These are phyloP conservation scores for Lithohypha guttulata DNA, from an alignment of 2,329 filamentous ascomycete species.

Conservation along the genomic window DNA sequence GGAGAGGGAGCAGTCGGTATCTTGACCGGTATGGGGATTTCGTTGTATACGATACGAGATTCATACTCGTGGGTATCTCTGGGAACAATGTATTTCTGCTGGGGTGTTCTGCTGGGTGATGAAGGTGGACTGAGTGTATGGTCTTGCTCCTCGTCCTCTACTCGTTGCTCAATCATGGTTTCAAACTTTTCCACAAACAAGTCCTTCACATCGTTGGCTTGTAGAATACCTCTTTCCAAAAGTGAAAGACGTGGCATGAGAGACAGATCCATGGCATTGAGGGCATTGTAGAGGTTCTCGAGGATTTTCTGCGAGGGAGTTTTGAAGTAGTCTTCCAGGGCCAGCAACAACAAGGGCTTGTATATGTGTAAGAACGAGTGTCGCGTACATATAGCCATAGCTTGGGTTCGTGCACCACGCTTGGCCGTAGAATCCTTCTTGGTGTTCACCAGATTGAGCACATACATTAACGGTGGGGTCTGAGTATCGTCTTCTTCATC, in stretches of 20 bases:
- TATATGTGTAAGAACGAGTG: slow-evolving; percentile 98
- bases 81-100: slow-evolving; percentile 62
- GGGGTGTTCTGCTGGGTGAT: slow-evolving; percentile 38
- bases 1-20: slow-evolving; percentile 86
- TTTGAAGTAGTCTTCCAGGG: slow-evolving; percentile 95
- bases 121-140: slow-evolving; percentile 23
- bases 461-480: slow-evolving; percentile 88
- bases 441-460: slow-evolving; percentile 93
- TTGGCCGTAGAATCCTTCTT: slow-evolving; percentile 63
- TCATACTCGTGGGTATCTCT: slow-evolving; percentile 97
- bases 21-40: slow-evolving; percentile 92
- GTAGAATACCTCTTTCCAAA: slow-evolving; percentile 74
- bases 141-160: slow-evolving; percentile 50
- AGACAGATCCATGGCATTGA: slow-evolving; percentile 94
- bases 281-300: slow-evolving; percentile 75
- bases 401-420: slow-evolving; percentile 87
- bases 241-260: slow-evolving; percentile 77
- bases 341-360: slow-evolving; percentile 86
- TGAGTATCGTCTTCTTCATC: slow-evolving; percentile 52
- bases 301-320: slow-evolving; percentile 79
- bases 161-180: slow-evolving; percentile 76
- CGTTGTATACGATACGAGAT: slow-evolving; percentile 89
- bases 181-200: slow-evolving; percentile 98
- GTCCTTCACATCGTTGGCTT: slow-evolving; percentile 86
- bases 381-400: slow-evolving; percentile 96